Base-by-base conservation (phyloP, 2,329 filamentous ascomycete species). In the Aspergillus flavus region DNA sequence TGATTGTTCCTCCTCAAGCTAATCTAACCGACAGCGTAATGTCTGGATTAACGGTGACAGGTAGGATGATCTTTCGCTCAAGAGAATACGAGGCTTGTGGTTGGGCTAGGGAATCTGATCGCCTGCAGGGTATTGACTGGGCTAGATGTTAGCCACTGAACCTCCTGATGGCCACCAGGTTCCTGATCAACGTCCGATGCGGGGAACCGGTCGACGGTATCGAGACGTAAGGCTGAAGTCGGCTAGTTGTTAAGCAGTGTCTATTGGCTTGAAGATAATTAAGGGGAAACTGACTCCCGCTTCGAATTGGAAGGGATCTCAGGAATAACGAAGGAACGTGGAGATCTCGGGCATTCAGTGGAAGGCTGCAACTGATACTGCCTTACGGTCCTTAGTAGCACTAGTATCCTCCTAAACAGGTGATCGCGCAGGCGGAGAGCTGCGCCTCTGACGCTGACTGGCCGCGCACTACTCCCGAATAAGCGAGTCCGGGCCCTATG, bases 331-430 rank as follows among this genome's bases (percentile, higher is more conserved):
- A 54, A 45, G 21, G 14, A 45, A 26, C n/a, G 32, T 39, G 50
- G 36, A 34, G 28, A 19, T 34, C 41, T 63, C 58, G 26, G 56
- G 21, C 28, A 41, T 55, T 34, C 58, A 57, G 58, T 57, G 63
- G 61, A 65, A 63, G 63, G 62, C 66, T 69, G 69, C 64, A 68
- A 71, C 32, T 39, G 32, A 55, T 55, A 55, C 65, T 62, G 39
- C 39, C 39, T 41, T 41, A 41, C 39, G 39, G 39, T 7, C 39
- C 39, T n/a, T n/a, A 41, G 16, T 41, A 9, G 16, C 19, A n/a
- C 16, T 41, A 36, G 34, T 36, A 36, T 36, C 34, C 34, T 36
- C 34, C 34, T 36, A 41, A 63, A 66, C 66, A 62, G 61, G 59
- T 60, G 64, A 59, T 68, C 57, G 63, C 64, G 58, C 50, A 65